Evolutionary conservation across 495 filamentous ascomycete species (phyloP).

Genomic region (Podospora anserina): DNA sequence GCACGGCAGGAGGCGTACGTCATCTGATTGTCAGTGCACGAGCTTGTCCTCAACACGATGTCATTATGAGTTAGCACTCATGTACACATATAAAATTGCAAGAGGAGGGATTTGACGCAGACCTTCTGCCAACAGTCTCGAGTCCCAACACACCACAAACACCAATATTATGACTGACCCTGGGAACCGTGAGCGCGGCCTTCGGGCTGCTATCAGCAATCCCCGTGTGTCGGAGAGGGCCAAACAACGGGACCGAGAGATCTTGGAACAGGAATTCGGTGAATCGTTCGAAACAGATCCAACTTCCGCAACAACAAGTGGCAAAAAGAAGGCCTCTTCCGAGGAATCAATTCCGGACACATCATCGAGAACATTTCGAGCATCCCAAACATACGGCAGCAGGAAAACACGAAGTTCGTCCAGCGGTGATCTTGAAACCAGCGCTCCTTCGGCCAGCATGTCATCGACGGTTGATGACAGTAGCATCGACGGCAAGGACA

Average conservation of each 20-base stretch:
- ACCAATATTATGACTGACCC: slow-evolving; percentile 22
- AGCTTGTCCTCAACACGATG: neutral
- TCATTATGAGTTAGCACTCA: neutral
- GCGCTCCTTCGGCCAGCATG: neutral
- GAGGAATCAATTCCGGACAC: neutral
- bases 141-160: neutral
- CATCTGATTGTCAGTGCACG: neutral
- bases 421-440: slow-evolving; percentile 10
- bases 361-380: neutral
- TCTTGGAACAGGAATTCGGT: slow-evolving; percentile 22
- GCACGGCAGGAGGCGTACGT: neutral
- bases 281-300: slow-evolving; percentile 12
- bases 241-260: slow-evolving; percentile 39
- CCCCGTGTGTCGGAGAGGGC: slow-evolving; percentile 45
- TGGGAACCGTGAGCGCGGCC: slow-evolving; percentile 31
- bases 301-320: neutral
- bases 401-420: slow-evolving; percentile 21
- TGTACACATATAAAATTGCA: neutral
- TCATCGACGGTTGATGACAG: neutral
- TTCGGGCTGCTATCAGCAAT: slow-evolving; percentile 31
- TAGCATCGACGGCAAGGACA: slow-evolving; percentile 20
- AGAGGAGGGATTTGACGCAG: neutral
- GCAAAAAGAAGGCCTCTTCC: slow-evolving; percentile 13
- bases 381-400: neutral
- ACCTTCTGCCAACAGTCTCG: neutral